These are phyloP conservation scores for Cucumis cinereus DNA, from an alignment of 306 rosid species.

Conservation along the genomic window DNA sequence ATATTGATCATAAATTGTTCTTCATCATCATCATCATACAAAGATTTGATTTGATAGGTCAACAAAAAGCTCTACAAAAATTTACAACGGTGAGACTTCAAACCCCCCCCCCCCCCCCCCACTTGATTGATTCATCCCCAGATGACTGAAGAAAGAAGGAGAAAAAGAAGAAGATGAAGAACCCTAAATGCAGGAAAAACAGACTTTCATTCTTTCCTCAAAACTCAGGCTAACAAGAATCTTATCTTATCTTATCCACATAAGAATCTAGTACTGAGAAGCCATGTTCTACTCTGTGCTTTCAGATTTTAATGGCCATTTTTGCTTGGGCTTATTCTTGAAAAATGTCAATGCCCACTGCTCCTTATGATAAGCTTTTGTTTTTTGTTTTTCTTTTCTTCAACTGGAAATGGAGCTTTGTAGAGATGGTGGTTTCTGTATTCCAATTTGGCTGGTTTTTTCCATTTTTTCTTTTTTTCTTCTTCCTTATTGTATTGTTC, in stretches of 20 bases:
- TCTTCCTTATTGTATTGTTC: conserved; percentile 50
- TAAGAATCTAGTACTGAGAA: background rate
- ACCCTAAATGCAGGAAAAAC: background rate
- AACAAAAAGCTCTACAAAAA: conserved; percentile 6
- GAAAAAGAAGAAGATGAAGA: background rate
- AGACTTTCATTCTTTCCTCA: background rate
- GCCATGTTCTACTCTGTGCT: background rate
- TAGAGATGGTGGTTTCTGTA: background rate
- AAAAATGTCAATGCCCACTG: background rate
- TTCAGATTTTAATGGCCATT: background rate
- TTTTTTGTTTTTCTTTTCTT: background rate
- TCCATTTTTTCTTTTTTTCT: background rate
- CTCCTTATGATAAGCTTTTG: background rate
- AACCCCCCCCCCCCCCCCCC: background rate
- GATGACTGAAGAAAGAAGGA: background rate
- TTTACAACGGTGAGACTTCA: conserved; percentile 1
- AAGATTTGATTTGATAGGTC: background rate
- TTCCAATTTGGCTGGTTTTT: conserved; percentile 14
- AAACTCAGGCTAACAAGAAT: conserved; percentile 2
- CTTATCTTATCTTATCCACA: conserved; percentile 1
- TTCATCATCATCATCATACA: conserved; percentile 3
- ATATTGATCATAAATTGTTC: background rate
- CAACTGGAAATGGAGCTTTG: background rate
- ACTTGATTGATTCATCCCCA: background rate
- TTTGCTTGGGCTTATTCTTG: background rate